A percentile compares a stretch with the other conserved stretches of the same genome.
Conservation (phyloP, 495 filamentous ascomycete species). For the Tetracladium marchalianum region DNA sequence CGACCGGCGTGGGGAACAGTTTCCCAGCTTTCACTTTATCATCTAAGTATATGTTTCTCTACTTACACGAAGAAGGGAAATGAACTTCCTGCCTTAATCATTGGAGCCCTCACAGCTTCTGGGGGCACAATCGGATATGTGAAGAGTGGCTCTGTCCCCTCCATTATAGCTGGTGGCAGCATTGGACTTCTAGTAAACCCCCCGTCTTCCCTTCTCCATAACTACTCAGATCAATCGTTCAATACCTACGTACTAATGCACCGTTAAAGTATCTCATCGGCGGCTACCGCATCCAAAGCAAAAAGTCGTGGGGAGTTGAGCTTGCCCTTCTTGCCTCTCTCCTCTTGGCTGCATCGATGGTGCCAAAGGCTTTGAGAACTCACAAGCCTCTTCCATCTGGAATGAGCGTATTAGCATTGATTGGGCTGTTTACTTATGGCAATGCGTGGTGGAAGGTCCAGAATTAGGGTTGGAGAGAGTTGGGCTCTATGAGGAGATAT, state of each 20-base stretch:
- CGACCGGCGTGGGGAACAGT: neutral
- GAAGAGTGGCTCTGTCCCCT: constrained; percentile 76
- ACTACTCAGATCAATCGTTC: too few relatives aligned
- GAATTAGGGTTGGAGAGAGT: neutral
- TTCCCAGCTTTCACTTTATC: neutral
- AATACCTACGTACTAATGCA: too few relatives aligned
- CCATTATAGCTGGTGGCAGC: constrained; percentile 68
- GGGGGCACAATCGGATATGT: constrained; percentile 79
- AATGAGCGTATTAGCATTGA: constrained; percentile 53
- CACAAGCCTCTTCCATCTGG: constrained; percentile 68
- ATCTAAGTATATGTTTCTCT: too few relatives aligned
- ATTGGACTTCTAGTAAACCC: constrained; percentile 51
- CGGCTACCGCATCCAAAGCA: constrained; percentile 55
- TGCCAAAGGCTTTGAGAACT: constrained; percentile 74
- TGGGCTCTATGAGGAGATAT: neutral
- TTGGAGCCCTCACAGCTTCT: constrained; percentile 72
- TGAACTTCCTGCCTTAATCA: constrained; percentile 54
- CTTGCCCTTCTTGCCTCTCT: constrained; percentile 68
- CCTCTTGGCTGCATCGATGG: constrained; percentile 68
- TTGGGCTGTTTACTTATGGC: constrained; percentile 52
- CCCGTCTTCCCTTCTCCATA: neutral
- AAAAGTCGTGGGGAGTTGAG: constrained; percentile 63
- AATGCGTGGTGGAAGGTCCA: constrained; percentile 35
- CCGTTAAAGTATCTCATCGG: constrained; percentile 53
- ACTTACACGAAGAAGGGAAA: constrained; percentile 17